Conservation (phyloP, 495 filamentous ascomycete species). For the Collariella sp. region DNA sequence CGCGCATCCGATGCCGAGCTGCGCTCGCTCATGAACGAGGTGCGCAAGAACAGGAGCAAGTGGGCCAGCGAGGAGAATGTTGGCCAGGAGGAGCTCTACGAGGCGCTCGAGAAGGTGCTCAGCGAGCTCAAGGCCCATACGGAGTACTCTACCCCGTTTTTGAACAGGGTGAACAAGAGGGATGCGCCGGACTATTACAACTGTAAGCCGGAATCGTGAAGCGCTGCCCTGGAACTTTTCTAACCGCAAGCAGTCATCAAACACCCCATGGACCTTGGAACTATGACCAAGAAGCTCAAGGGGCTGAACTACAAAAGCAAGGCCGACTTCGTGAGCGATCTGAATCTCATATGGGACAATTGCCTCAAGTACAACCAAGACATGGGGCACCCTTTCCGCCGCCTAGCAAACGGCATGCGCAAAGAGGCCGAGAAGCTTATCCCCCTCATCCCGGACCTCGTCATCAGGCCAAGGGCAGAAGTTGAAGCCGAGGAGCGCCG, state of each 20-base stretch:
- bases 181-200: slow-evolving; percentile 94
- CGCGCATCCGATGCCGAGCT: slow-evolving; percentile 87
- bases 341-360: slow-evolving; percentile 94
- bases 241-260: slow-evolving; percentile 65
- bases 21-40: slow-evolving; percentile 86
- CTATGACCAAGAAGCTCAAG: slow-evolving; percentile 97
- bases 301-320: slow-evolving; percentile 82
- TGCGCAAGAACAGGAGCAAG: slow-evolving; percentile 93
- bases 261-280: slow-evolving; percentile 94
- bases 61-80: slow-evolving; percentile 98
- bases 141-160: slow-evolving; percentile 87
- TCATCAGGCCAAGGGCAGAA: slow-evolving; percentile 81
- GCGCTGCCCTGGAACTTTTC: background rate
- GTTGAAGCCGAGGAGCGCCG: slow-evolving; percentile 93
- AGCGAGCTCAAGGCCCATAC: slow-evolving; percentile 94
- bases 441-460: slow-evolving; percentile 87
- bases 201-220: slow-evolving; percentile 44
- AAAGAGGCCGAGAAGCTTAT: slow-evolving; percentile 95
- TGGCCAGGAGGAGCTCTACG: slow-evolving; percentile 95
- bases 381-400: slow-evolving; percentile 74
- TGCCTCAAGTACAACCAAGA: slow-evolving; percentile 93
- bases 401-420: slow-evolving; percentile 91
- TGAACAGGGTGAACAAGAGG: slow-evolving; percentile 88
- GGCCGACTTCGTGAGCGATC: slow-evolving; percentile 83
- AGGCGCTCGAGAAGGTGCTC: slow-evolving; percentile 89